Evolutionary conservation across 1,284 basidiomycete species (phyloP), one percentile per base, ranked within the genome.

Genomic region (Acaromyces ingoldii): DNA sequence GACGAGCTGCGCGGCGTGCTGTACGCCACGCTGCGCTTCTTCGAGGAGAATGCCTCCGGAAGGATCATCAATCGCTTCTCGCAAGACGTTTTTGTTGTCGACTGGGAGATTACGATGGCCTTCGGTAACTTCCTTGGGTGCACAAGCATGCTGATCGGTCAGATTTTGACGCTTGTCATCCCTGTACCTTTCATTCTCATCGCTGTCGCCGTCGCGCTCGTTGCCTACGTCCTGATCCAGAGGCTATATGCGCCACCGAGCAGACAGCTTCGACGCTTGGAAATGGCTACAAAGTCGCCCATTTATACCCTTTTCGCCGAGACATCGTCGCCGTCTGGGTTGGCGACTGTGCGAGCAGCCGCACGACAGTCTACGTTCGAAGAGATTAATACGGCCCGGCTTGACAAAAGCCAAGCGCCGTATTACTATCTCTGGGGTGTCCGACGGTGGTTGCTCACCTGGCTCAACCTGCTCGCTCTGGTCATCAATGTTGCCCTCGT

Each of bases 361-460:
- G 52, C 57, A 24, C 51, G 58, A 5, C 51, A 66, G 28, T 47
- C 49, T 6, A 28, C 49, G 5, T 48, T 67, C 22, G 36, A 40
- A 5, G 58, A 59, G 31, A 53, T 58, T 33, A 66, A 63, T 50
- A 57, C 49, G 1, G 38, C 39, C 13, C 46, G 55, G 9, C 53
- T 65, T 2, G 53, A 66, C 46, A 29, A 51, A 13, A 57, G 58
- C 22, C 64, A 66, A 38, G 57, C 46, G 43, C 62, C 65, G 0
- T 64, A 62, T 49, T 67, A 58, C 48, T 53, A 53, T 17, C 44
- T 68, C 37, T 57, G 55, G 10, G 64, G 48, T 3, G 62, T 60
- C n/a, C 64, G 64, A 24, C 34, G 62, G 19, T 68, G 65, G 65
- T 50, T 68, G n/a, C 57, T 59, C 31, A 67, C 62, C n/a, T 65